Percentiles rank a stretch among this genome's conserved stretches.
Conservation (phyloP, 2,329 filamentous ascomycete genomes). For the Diaporthe ilicicola region DNA sequence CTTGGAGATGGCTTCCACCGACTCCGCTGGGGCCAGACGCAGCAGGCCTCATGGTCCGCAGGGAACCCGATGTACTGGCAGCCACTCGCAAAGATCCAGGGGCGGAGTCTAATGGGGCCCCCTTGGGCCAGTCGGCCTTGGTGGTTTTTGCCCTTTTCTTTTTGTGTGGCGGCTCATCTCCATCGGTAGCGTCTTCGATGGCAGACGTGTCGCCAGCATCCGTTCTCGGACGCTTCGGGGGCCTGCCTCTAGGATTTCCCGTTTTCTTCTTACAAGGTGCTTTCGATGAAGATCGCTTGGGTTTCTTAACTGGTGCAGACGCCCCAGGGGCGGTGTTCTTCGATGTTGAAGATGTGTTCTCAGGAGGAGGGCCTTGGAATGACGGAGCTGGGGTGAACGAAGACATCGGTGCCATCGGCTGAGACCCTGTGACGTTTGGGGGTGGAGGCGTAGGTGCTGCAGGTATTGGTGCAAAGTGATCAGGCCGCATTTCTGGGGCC, state of each 20-base stretch:
- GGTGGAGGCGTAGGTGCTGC: constrained; percentile 33
- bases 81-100: constrained; percentile 87
- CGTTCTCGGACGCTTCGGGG: constrained; percentile 59
- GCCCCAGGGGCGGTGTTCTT: constrained; percentile 40
- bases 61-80: constrained; percentile 87
- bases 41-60: constrained; percentile 82
- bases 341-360: constrained; percentile 35
- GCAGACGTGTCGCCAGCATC: constrained; percentile 74
- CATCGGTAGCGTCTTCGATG: constrained; percentile 73
- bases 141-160: constrained; percentile 85
- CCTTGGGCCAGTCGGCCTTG: constrained; percentile 63
- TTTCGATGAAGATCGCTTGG: constrained; percentile 68
- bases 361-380: constrained; percentile 30
- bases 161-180: constrained; percentile 58
- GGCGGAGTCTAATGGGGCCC: constrained; percentile 75
- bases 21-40: constrained; percentile 52
- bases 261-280: constrained; percentile 61
- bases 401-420: constrained; percentile 31
- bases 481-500: constrained; percentile 29
- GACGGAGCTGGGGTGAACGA: constrained; percentile 36
- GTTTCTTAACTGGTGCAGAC: constrained; percentile 41
- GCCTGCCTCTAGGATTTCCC: constrained; percentile 64
- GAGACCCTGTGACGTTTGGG: constrained; percentile 8
- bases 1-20: constrained; percentile 67
- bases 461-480: constrained; percentile 13